Percentiles rank a stretch among this genome's conserved stretches.
phyloP scores from a whole-genome alignment of 2,329 filamentous ascomycete genomes.

The Diplodia mutila region DNA sequence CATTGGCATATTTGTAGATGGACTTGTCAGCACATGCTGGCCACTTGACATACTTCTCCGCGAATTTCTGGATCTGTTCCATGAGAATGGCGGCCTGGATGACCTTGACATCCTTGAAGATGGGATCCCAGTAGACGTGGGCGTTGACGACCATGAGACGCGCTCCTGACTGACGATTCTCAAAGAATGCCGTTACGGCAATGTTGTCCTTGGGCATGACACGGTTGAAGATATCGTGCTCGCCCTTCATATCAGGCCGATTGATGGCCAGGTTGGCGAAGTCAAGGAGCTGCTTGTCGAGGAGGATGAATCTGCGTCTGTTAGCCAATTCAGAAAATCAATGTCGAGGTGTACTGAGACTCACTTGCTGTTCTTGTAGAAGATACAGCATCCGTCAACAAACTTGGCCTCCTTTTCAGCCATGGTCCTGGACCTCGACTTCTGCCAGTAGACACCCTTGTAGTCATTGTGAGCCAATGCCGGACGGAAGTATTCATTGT shows the following conservation, averaged over 20 bases:
- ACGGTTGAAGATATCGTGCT: slow-evolving; percentile 96
- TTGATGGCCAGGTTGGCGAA: slow-evolving; percentile 92
- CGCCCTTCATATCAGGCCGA: slow-evolving; percentile 93
- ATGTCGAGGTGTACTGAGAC: slow-evolving; percentile 27
- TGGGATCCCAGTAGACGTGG: slow-evolving; percentile 93
- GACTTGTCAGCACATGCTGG: slow-evolving; percentile 81
- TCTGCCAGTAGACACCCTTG: slow-evolving; percentile 91
- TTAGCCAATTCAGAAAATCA: slow-evolving; percentile 27
- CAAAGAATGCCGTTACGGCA: slow-evolving; percentile 86
- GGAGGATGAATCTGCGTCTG: slow-evolving; percentile 67
- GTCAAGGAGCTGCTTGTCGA: slow-evolving; percentile 94
- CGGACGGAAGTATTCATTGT: slow-evolving; percentile 88
- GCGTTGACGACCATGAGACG: slow-evolving; percentile 91
- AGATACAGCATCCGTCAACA: slow-evolving; percentile 97
- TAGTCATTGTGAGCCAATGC: slow-evolving; percentile 85
- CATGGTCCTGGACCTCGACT: slow-evolving; percentile 90
- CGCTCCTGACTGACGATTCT: slow-evolving; percentile 87
- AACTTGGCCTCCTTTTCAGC: slow-evolving; percentile 80
- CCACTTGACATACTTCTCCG: slow-evolving; percentile 81
- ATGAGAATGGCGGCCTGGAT: slow-evolving; percentile 95
- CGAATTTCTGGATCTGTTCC: slow-evolving; percentile 84
- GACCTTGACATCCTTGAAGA: slow-evolving; percentile 89
- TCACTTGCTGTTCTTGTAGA: slow-evolving; percentile 89
- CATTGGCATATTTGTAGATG: slow-evolving; percentile 52
- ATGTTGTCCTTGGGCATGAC: slow-evolving; percentile 99